Base-by-base conservation (phyloP, 192 early-diverging fungal species). In the Chytriomyces sp. region DNA sequence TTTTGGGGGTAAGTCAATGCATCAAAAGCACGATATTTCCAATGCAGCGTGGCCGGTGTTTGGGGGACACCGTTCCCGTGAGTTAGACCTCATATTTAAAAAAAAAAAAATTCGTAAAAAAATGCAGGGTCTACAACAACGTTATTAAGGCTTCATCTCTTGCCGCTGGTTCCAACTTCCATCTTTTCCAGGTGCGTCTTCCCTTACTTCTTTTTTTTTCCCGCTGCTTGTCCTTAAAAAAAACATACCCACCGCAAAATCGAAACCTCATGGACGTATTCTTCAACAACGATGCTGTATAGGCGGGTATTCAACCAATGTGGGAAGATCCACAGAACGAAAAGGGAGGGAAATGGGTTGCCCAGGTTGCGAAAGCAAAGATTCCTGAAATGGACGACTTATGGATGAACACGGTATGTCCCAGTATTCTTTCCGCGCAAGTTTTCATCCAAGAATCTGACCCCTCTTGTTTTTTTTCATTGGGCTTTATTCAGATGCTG, bases 261-360 rank as follows among this genome's bases (percentile, higher is more conserved):
- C 35, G 35, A 35, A 35, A 35, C 35, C 35, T 35, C 35, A 35
- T 35, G 35, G 35, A 35, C 35, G 35, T 2, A 35, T 35, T 35
- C 35, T 35, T 35, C 35, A 35, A 35, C 35, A 35, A 35, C 35
- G 1, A 35, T 35, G 4, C 35, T 35, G 4, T 35, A 35, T 35
- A 35, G 68, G 68, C 92, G 64, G 95, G 95, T 23, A 86, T 97
- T 70, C 89, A 91, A 81, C 97, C 96, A 10, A 91, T 92, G 90
- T 97, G 97, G 96, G 97, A 99, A 84, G 96, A 99, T 77, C 82
- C 91, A 13, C 89, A 85, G 57, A 99, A 99, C 89, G 88, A 83
- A 53, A 84, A 95, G 45, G 96, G 97, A 69, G 96, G 96, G 50
- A 96, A 96, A 82, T 97, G 96, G 93, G 89, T 90, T 43, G 65